Conservation (phyloP, 441 rosid species). For the Raphanus hybrid region DNA sequence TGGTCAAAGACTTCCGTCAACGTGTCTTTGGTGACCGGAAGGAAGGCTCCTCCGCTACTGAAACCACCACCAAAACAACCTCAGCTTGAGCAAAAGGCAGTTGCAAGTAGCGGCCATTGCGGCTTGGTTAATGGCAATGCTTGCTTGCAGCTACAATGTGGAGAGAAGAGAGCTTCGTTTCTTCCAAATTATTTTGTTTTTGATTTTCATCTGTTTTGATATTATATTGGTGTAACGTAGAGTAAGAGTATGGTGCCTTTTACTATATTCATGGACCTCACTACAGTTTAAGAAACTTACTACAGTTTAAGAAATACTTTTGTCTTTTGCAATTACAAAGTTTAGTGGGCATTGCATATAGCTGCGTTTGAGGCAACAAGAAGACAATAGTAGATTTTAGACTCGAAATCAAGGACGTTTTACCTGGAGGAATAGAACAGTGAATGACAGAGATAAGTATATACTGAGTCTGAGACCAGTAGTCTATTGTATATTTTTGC, state of each 20-base stretch:
- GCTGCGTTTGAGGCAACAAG: too few species aligned
- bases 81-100: constrained; percentile 36
- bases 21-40: constrained; percentile 90
- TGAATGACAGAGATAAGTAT: too few species aligned
- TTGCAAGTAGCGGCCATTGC: constrained; percentile 13
- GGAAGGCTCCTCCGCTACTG: constrained; percentile 38
- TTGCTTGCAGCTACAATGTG: background rate
- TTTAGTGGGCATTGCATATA: too few species aligned
- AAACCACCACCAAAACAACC: constrained; percentile 16
- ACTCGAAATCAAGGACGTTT: too few species aligned
- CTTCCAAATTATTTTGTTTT: constrained; percentile 17
- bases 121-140: background rate
- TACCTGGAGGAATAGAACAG: too few species aligned
- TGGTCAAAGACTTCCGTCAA: constrained; percentile 88
- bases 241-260: constrained; percentile 3
- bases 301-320: background rate
- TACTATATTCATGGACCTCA: constrained; percentile 13
- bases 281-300: constrained; percentile 18
- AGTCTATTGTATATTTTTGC: too few species aligned
- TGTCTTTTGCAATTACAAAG: constrained; percentile 9
- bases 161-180: constrained; percentile 11
- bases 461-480: too few species aligned
- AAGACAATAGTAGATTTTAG: too few species aligned
- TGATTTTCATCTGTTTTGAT: constrained; percentile 16
- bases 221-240: constrained; percentile 32